These are phyloP conservation scores for Penicillium egyptiacum DNA, from an alignment of 495 filamentous ascomycete genomes.

Conservation along the genomic window DNA sequence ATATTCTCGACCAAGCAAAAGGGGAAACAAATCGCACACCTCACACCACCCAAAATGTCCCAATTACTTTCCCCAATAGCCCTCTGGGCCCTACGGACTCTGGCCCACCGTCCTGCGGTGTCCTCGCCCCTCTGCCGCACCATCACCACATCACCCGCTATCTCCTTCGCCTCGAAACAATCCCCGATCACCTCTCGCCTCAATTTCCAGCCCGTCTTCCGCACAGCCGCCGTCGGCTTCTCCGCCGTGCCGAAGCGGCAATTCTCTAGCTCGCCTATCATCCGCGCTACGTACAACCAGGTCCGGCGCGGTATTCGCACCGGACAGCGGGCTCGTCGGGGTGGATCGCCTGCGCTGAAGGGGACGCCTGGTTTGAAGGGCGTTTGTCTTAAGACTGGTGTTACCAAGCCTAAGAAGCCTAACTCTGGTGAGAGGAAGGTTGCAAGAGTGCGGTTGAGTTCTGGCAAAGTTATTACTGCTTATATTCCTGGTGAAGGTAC, in stretches of 20 bases:
- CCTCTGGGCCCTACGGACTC: conserved; percentile 42
- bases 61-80: conserved; percentile 40
- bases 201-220: conserved; percentile 41
- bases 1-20: conserved; percentile 11
- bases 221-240: conserved; percentile 28
- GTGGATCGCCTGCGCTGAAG: conserved; percentile 79
- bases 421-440: conserved; percentile 95
- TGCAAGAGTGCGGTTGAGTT: conserved; percentile 82
- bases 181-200: conserved; percentile 25
- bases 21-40: not conserved
- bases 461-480: conserved; percentile 78
- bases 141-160: conserved; percentile 20
- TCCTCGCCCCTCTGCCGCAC: conserved; percentile 24
- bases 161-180: conserved; percentile 15
- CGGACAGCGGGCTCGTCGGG: conserved; percentile 73
- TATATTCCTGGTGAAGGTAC: conserved; percentile 95
- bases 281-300: conserved; percentile 53
- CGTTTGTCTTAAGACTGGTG: conserved; percentile 88
- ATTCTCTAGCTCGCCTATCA: conserved; percentile 47
- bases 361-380: conserved; percentile 83
- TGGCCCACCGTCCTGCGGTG: conserved; percentile 32
- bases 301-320: conserved; percentile 71
- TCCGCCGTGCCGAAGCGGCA: conserved; percentile 29
- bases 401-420: conserved; percentile 95
- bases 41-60: conserved; percentile 29